Evolutionary conservation across 164 flowering plant species (phyloP), one percentile per base, ranked within the genome.

Genomic region (Vitis riparia): DNA sequence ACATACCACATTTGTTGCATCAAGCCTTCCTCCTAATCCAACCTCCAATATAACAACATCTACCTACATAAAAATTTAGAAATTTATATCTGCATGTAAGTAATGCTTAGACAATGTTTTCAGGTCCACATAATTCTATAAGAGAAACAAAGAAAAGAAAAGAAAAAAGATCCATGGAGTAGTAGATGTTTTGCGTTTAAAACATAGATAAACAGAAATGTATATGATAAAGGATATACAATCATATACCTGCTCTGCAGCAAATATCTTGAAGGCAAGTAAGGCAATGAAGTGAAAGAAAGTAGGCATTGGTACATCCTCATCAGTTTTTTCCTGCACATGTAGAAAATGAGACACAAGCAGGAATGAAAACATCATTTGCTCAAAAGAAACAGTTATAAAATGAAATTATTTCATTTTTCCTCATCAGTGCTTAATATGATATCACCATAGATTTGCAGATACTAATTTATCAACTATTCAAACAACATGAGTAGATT

Each of bases 31-130:
- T 23, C 99, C 99, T 78, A 96, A 80, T 3, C 99, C 98, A 71
- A 96, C 99, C 85, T 96, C 99, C 87, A 96, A 66, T 55, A 96
- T 91, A 67, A 89, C 97, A 75, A 91, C 99, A 88, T 96, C 97
- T 19, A 96, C 97, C 99, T 93, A 86, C 70, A 78, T 37, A 56
- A 58, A 69, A 70, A 17, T 13, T 23, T 14, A 63, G 9, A 27
- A 8, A 37, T 6, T 23, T 23, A 37, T 3, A 37, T 3, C 44
- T 37, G 44, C 44, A 6, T 6, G 44, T 37, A 37, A 37, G 23
- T 15, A 13, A 29, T 17, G 48, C 6, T 19, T 44, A 59, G 52
- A 27, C 10, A 51, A 53, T 9, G 4, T 15, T 55, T 63, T 8
- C 8, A 4, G 37, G 23, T 69, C 51, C 32, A 56, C 68, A 14